Percentiles rank a stretch among this genome's conserved stretches.
Conservation (phyloP, 352 stramenopile species). For the Globisporangium paddicum region DNA sequence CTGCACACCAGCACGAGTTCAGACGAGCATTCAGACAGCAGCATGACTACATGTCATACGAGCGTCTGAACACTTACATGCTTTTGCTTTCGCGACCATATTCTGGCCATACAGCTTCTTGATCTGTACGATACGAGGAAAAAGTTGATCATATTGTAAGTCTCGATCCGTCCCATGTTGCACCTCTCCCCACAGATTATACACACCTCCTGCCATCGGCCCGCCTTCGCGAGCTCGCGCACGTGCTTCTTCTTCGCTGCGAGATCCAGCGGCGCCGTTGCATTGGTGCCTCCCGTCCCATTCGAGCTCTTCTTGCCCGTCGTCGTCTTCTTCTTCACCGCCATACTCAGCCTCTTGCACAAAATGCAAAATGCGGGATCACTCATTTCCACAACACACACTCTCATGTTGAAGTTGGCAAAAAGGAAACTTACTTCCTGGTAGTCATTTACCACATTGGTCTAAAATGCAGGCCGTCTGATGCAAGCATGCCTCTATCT, state of each 20-base stretch:
- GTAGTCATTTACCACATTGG: constrained; percentile 4
- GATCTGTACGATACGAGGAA: constrained; percentile 31
- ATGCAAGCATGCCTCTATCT: neutral
- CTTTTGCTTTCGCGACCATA: constrained; percentile 61
- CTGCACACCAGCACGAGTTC: constrained; percentile 18
- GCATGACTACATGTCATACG: neutral
- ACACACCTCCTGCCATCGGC: constrained; percentile 55
- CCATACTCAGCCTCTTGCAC: constrained; percentile 11
- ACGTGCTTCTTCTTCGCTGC: constrained; percentile 75
- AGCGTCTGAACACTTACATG: constrained; percentile 29
- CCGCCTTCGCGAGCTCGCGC: constrained; percentile 49
- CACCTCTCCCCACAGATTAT: neutral
- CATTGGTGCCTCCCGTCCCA: neutral
- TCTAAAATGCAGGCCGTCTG: neutral
- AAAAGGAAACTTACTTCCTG: constrained; percentile 8
- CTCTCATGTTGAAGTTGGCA: constrained; percentile 8
- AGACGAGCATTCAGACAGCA: neutral
- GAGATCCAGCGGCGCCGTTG: constrained; percentile 19
- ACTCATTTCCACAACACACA: neutral
- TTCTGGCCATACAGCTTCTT: constrained; percentile 58
- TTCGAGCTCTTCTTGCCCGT: constrained; percentile 12
- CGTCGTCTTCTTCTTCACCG: constrained; percentile 19
- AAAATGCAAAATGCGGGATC: constrained; percentile 1
- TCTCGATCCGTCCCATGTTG: neutral
- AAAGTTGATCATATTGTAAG: neutral